phyloP scores from a whole-genome alignment of 441 rosid species.

The Kokia cookei region DNA sequence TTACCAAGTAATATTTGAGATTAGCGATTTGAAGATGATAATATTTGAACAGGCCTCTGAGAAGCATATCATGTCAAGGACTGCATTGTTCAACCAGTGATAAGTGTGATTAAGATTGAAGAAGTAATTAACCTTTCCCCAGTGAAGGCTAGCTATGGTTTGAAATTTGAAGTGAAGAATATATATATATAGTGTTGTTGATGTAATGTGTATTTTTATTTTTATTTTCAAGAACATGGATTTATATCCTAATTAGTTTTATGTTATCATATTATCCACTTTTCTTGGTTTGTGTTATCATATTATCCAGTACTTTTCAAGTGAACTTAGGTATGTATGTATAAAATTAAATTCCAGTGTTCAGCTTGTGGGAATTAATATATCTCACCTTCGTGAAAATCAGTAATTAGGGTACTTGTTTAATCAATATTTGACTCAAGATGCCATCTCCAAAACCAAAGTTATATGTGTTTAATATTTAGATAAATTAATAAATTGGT shows the following conservation, averaged over 20 bases:
- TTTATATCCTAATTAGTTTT: background rate
- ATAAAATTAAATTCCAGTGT: background rate
- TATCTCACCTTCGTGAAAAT: background rate
- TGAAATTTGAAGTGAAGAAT: background rate
- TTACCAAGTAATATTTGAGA: background rate
- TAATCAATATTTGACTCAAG: too few species aligned
- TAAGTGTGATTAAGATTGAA: background rate
- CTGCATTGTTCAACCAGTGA: background rate
- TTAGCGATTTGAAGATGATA: background rate
- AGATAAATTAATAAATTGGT: background rate
- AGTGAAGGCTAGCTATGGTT: background rate
- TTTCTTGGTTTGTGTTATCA: background rate
- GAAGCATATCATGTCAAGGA: constrained; percentile 26
- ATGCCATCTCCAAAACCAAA: too few species aligned
- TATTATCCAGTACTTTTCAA: background rate
- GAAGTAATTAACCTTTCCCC: background rate
- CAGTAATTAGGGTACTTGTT: too few species aligned
- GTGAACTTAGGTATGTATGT: background rate
- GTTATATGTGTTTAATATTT: too few species aligned
- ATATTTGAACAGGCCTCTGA: constrained; percentile 13
- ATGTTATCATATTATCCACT: background rate
- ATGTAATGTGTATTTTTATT: constrained; percentile 1
- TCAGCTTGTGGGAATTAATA: background rate
- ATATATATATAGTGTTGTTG: background rate
- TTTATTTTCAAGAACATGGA: constrained; percentile 2